These are phyloP conservation scores for Gilbertella persicaria DNA, from an alignment of 371 early-diverging fungal species.

Conservation along the genomic window DNA sequence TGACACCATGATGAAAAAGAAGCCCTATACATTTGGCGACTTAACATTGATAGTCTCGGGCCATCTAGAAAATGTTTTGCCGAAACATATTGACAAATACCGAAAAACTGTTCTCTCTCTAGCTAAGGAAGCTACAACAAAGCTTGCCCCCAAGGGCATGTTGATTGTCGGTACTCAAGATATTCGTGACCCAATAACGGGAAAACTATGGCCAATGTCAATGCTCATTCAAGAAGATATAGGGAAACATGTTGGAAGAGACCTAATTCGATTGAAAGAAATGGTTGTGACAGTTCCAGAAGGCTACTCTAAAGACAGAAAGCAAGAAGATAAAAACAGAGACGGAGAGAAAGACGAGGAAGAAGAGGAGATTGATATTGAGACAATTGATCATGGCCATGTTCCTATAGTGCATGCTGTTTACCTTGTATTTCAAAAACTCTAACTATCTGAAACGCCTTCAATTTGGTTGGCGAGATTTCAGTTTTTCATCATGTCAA, in stretches of 20 bases:
- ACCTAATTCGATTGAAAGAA: conserved; percentile 72
- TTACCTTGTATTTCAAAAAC: conserved; percentile 47
- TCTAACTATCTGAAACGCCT: no score
- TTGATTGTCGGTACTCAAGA: conserved; percentile 78
- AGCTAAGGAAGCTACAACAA: conserved; percentile 53
- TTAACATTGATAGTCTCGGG: conserved; percentile 62
- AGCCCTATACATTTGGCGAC: conserved; percentile 33
- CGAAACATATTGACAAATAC: conserved; percentile 57
- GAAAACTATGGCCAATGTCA: conserved; percentile 72
- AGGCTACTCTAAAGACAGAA: conserved; percentile 73
- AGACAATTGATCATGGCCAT: conserved; percentile 32
- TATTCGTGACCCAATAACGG: conserved; percentile 51
- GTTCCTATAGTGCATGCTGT: conserved; percentile 53
- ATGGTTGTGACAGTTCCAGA: conserved; percentile 82
- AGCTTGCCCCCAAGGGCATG: conserved; percentile 63
- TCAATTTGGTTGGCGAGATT: no score
- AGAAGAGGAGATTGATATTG: conserved; percentile 36
- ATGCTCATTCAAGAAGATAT: conserved; percentile 82
- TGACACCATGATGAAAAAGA: conserved; percentile 58
- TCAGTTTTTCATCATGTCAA: no score
- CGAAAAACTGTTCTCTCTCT: conserved; percentile 63
- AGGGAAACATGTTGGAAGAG: conserved; percentile 53
- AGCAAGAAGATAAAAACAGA: conserved; percentile 25
- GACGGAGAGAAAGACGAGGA: conserved; percentile 24
- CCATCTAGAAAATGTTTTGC: conserved; percentile 47